phyloP scores from a whole-genome alignment of 345 rosid species.

The Eucalyptus albens region DNA sequence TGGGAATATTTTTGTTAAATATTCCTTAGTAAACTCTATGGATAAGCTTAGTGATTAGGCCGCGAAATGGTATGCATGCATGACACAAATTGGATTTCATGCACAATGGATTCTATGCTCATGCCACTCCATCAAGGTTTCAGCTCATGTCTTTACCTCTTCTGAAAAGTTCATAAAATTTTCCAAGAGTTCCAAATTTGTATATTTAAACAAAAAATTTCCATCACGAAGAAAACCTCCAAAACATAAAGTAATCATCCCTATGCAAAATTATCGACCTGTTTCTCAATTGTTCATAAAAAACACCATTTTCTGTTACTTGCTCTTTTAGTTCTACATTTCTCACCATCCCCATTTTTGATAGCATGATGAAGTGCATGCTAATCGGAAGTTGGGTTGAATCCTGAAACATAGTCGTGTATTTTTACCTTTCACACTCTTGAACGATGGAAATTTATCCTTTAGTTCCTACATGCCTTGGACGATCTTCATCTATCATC shows the following conservation, averaged over 20 bases:
- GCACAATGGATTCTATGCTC: neutral
- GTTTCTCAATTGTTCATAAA: accelerated
- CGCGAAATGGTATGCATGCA: neutral
- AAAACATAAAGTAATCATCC: neutral
- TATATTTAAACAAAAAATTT: neutral
- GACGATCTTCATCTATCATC: neutral
- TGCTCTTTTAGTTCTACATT: neutral
- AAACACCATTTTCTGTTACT: accelerated
- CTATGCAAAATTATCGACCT: neutral
- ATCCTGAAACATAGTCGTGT: accelerated
- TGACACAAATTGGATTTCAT: too few relatives aligned
- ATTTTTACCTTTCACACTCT: accelerated
- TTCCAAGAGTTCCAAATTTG: neutral
- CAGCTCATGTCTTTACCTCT: accelerated
- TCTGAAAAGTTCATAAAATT: neutral
- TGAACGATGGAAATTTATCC: neutral
- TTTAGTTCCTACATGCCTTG: accelerated
- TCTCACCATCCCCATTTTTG: neutral
- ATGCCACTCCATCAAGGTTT: too few relatives aligned
- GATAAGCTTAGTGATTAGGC: neutral
- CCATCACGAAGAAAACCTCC: accelerated
- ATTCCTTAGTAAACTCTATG: neutral
- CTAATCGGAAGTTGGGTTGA: accelerated
- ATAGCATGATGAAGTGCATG: accelerated
- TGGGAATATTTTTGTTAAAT: neutral